These are phyloP conservation scores for Fusarium albosuccineum DNA, from an alignment of 2,329 filamentous ascomycete genomes.

Conservation along the genomic window DNA sequence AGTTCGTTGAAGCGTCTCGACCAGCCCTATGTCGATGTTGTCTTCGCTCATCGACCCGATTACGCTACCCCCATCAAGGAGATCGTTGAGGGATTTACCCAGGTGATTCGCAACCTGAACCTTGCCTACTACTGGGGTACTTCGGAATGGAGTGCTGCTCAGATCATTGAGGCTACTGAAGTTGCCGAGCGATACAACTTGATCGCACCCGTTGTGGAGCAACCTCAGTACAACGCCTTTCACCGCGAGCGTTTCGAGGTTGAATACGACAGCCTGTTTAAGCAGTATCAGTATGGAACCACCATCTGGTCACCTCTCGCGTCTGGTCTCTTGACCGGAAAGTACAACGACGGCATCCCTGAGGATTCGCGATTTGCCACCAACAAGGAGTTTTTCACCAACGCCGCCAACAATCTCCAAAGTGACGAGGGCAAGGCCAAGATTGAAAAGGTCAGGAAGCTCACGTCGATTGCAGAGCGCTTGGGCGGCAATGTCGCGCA, in stretches of 20 bases:
- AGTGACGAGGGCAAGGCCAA: slow-evolving; percentile 41
- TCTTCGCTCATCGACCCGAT: slow-evolving; percentile 46
- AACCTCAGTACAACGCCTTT: slow-evolving; percentile 76
- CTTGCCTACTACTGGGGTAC: slow-evolving; percentile 62
- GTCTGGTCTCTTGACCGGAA: slow-evolving; percentile 71
- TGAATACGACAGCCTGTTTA: slow-evolving; percentile 72
- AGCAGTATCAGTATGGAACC: slow-evolving; percentile 68
- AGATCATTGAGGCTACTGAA: slow-evolving; percentile 70
- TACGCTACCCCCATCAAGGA: slow-evolving; percentile 45
- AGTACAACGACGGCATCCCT: slow-evolving; percentile 72
- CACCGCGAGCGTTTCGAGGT: slow-evolving; percentile 71
- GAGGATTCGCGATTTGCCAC: slow-evolving; percentile 67
- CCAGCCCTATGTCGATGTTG: slow-evolving; percentile 45
- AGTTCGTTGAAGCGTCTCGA: slow-evolving; percentile 42
- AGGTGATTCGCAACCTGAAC: slow-evolving; percentile 46
- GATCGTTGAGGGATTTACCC: slow-evolving; percentile 46
- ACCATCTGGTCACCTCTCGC: slow-evolving; percentile 72
- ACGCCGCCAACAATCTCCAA: slow-evolving; percentile 25
- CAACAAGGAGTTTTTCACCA: slow-evolving; percentile 42
- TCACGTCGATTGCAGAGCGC: slow-evolving; percentile 42
- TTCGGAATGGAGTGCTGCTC: slow-evolving; percentile 75
- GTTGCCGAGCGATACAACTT: slow-evolving; percentile 71
- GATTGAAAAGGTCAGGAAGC: slow-evolving; percentile 46
- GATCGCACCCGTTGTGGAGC: slow-evolving; percentile 74
- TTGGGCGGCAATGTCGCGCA: slow-evolving; percentile 42